phyloP scores from a whole-genome alignment of 805 yeast genomes.

The Teunomyces atbi region DNA sequence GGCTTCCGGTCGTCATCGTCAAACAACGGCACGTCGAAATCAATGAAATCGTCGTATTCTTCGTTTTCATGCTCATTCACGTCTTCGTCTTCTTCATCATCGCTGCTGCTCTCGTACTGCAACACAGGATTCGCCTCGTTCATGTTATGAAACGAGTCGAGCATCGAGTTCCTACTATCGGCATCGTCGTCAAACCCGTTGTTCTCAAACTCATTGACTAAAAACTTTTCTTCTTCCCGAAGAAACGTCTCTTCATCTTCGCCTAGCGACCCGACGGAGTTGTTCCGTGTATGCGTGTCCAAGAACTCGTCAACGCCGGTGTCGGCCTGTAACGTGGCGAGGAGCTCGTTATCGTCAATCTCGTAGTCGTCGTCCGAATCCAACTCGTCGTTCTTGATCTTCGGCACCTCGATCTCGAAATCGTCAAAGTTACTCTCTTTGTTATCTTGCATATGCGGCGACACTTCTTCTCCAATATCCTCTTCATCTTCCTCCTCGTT shows the following conservation, averaged over 20 bases:
- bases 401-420: slow-evolving; percentile 49
- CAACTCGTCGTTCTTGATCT: slow-evolving; percentile 46
- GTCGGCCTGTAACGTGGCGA: slow-evolving; percentile 48
- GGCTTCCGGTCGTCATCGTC: slow-evolving; percentile 14
- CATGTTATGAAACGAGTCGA: slow-evolving; percentile 19
- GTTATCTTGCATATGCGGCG: slow-evolving; percentile 13
- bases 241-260: slow-evolving; percentile 38
- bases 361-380: slow-evolving; percentile 67
- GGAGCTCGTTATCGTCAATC: slow-evolving; percentile 47
- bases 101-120: slow-evolving; percentile 38
- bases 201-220: slow-evolving; percentile 45
- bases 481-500: slow-evolving; percentile 17
- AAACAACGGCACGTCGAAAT: slow-evolving; percentile 32
- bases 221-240: slow-evolving; percentile 43
- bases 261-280: slow-evolving; percentile 31
- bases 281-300: slow-evolving; percentile 17
- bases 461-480: slow-evolving; percentile 16
- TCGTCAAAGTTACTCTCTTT: slow-evolving; percentile 16
- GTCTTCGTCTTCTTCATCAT: slow-evolving; percentile 27
- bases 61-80: slow-evolving; percentile 38
- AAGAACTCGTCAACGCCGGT: slow-evolving; percentile 42
- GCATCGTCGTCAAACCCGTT: slow-evolving; percentile 44
- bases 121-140: slow-evolving; percentile 34
- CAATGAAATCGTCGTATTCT: slow-evolving; percentile 39
- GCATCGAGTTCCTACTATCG: slow-evolving; percentile 14